phyloP scores from a whole-genome alignment of 1,139 yeast genomes.

The Yamadazyma jaroonii region DNA sequence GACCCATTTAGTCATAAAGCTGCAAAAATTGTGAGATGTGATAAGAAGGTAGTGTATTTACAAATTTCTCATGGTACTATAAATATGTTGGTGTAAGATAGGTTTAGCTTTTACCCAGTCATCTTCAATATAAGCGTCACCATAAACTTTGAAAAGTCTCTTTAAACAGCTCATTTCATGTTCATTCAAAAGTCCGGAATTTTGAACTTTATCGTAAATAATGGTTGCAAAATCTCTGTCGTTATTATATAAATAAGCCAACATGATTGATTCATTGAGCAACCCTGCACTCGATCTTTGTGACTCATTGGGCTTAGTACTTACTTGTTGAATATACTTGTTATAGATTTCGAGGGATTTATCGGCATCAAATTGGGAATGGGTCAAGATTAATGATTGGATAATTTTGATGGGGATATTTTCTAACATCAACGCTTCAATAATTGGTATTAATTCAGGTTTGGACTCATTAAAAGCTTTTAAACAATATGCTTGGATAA shows the following conservation, averaged over 20 bases:
- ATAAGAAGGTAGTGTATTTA: slow-evolving; percentile 4
- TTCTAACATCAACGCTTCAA: slow-evolving; percentile 42
- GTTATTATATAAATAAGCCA: slow-evolving; percentile 45
- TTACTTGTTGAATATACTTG: slow-evolving; percentile 40
- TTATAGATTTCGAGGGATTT: slow-evolving; percentile 52
- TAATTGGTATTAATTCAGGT: slow-evolving; percentile 32
- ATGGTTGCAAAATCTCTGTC: slow-evolving; percentile 65
- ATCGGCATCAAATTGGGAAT: slow-evolving; percentile 44
- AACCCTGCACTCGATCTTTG: slow-evolving; percentile 44
- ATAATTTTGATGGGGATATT: slow-evolving; percentile 36
- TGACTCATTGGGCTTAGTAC: slow-evolving; percentile 33
- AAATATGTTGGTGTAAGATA: slow-evolving; percentile 12
- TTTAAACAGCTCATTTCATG: slow-evolving; percentile 44
- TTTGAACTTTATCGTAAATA: slow-evolving; percentile 54
- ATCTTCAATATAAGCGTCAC: slow-evolving; percentile 46
- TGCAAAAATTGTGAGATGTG: not conserved
- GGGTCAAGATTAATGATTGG: slow-evolving; percentile 46
- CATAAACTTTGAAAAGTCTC: slow-evolving; percentile 51
- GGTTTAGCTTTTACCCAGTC: slow-evolving; percentile 31
- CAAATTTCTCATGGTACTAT: slow-evolving; percentile 8
- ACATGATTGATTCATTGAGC: slow-evolving; percentile 52
- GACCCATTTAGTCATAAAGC: slow-evolving; percentile 4
- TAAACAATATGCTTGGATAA: slow-evolving; percentile 33
- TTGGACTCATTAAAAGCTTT: slow-evolving; percentile 39
- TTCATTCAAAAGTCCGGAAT: slow-evolving; percentile 42